Conservation (phyloP, 139 green algal species). For the Limnomonas spitsbergensis region DNA sequence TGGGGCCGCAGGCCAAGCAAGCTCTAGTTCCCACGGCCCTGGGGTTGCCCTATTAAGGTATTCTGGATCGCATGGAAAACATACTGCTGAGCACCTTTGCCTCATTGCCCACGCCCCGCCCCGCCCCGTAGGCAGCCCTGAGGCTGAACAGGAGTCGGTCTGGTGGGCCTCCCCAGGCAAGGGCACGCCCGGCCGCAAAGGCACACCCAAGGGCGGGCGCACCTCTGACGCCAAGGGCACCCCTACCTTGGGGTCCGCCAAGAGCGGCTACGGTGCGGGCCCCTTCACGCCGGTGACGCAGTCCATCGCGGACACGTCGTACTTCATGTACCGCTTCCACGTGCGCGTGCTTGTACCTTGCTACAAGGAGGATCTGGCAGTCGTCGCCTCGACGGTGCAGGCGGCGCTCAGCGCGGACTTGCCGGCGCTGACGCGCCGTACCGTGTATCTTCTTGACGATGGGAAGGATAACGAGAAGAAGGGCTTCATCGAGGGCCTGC, state of each 20-base stretch:
- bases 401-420: constrained; percentile 14
- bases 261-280: too few relatives aligned
- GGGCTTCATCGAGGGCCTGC: constrained; percentile 9
- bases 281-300: background rate
- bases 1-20: too few relatives aligned
- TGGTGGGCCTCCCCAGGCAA: background rate
- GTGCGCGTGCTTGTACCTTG: constrained; percentile 50
- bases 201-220: background rate
- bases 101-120: too few relatives aligned
- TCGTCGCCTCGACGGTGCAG: constrained; percentile 25
- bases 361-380: constrained; percentile 47
- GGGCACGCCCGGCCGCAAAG: background rate
- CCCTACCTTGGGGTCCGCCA: too few relatives aligned
- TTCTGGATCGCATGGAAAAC: too few relatives aligned
- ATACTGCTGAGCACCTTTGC: too few relatives aligned
- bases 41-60: too few relatives aligned
- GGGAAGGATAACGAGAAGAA: constrained; percentile 32
- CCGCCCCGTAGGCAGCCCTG: constrained; percentile 7
- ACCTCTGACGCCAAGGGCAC: background rate
- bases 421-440: constrained; percentile 24
- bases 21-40: too few relatives aligned
- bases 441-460: constrained; percentile 26
- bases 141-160: background rate
- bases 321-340: constrained; percentile 23
- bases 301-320: constrained; percentile 1